Conservation (phyloP, 2,329 filamentous ascomycete genomes). For the Fusarium sp. region DNA sequence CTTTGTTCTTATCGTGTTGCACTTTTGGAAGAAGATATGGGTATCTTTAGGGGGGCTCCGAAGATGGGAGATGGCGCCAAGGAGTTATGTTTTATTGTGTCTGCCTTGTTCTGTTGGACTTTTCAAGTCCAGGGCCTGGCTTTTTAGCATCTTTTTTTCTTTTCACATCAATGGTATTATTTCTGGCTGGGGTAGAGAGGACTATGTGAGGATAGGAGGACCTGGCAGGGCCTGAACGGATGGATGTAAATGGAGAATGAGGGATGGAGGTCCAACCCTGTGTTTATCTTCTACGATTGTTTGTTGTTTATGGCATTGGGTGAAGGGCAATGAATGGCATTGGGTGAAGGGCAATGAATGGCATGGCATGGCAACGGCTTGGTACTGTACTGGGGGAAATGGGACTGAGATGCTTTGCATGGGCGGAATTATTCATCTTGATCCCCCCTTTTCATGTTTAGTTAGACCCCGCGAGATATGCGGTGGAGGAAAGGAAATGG, state of each 20-base stretch:
- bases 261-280: not conserved
- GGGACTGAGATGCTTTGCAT: slow-evolving; percentile 2
- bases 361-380: not conserved
- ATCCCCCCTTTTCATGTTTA: slow-evolving; percentile 5
- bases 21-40: slow-evolving; percentile 3
- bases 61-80: slow-evolving; percentile 30
- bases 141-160: not conserved
- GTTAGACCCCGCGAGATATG: slow-evolving; percentile 22
- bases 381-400: slow-evolving; percentile 17
- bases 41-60: not conserved
- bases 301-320: slow-evolving; percentile 15
- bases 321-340: slow-evolving; percentile 1
- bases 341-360: not conserved
- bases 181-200: not conserved
- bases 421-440: not conserved
- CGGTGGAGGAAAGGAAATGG: slow-evolving; percentile 8
- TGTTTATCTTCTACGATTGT: slow-evolving; percentile 6
- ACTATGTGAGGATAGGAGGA: not conserved
- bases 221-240: not conserved
- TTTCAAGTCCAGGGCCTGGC: not conserved
- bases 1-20: not conserved
- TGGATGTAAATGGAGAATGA: not conserved
- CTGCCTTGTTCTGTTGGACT: slow-evolving; percentile 6
- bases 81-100: slow-evolving; percentile 21
- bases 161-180: not conserved